Evolutionary conservation across 2,329 filamentous ascomycete species (phyloP).

Genomic region (Thermoascus crustaceus): DNA sequence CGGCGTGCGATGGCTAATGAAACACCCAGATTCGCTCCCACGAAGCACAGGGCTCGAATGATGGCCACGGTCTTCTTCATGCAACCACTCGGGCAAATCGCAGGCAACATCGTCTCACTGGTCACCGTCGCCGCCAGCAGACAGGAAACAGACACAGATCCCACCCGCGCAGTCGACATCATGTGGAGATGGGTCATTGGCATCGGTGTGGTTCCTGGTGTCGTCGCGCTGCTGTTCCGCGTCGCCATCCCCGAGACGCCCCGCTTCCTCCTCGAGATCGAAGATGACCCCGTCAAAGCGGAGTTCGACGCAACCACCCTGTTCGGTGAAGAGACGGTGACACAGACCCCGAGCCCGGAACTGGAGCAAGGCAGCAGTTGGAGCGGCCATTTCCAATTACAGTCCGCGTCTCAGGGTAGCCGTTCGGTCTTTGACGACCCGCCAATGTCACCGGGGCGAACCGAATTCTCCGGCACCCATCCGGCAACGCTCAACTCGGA

Average conservation of each 20-base stretch:
- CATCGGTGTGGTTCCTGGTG: slow-evolving; percentile 55
- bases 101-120: slow-evolving; percentile 55
- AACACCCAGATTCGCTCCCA: slow-evolving; percentile 39
- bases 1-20: background rate
- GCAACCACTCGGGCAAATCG: slow-evolving; percentile 59
- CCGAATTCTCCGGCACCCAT: too few relatives aligned
- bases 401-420: too few relatives aligned
- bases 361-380: slow-evolving; percentile 17
- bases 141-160: slow-evolving; percentile 17
- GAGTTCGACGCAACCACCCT: slow-evolving; percentile 53
- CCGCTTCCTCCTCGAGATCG: slow-evolving; percentile 57
- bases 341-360: slow-evolving; percentile 13
- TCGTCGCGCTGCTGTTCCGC: slow-evolving; percentile 57
- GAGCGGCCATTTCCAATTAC: too few relatives aligned
- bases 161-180: slow-evolving; percentile 43
- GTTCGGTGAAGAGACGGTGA: slow-evolving; percentile 47
- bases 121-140: slow-evolving; percentile 30
- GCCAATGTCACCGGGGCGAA: too few relatives aligned
- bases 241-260: slow-evolving; percentile 61
- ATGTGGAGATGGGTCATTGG: slow-evolving; percentile 62
- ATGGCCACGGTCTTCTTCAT: slow-evolving; percentile 60
- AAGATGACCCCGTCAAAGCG: slow-evolving; percentile 51
- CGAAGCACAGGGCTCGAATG: slow-evolving; percentile 59
- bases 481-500: slow-evolving; percentile 34
- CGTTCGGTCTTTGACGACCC: too few relatives aligned